Conservation (phyloP, 108 stramenopile species). For the Skeletonema costatum region DNA sequence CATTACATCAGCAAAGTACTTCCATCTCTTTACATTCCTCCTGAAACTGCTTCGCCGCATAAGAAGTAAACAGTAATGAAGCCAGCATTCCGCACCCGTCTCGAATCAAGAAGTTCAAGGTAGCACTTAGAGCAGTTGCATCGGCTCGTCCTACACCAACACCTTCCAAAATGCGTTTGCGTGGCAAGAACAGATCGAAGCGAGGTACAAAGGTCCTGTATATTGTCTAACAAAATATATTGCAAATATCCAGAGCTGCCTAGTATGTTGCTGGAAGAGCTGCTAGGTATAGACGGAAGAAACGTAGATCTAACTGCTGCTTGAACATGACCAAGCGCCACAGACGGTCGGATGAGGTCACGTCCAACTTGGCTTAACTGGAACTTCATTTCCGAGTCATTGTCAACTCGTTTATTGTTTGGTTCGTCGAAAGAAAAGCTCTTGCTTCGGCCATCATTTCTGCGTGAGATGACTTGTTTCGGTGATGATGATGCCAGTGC, state of each 20-base stretch:
- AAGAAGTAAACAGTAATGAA: conserved; percentile 72
- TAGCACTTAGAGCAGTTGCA: conserved; percentile 79
- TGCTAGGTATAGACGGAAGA: conserved; percentile 34
- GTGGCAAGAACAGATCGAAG: conserved; percentile 74
- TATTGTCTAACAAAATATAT: conserved; percentile 64
- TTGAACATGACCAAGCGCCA: conserved; percentile 9
- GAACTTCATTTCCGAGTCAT: background rate
- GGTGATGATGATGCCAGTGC: background rate
- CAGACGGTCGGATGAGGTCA: background rate
- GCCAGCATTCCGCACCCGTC: conserved; percentile 86
- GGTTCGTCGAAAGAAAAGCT: conserved; percentile 19
- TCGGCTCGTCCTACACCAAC: conserved; percentile 80
- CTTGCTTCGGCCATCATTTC: conserved; percentile 28
- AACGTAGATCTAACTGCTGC: conserved; percentile 51
- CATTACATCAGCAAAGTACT: conserved; percentile 80
- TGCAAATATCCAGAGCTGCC: conserved; percentile 55
- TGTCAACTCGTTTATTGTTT: background rate
- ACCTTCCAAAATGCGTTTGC: conserved; percentile 79
- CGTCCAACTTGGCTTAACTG: background rate
- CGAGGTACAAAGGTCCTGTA: conserved; percentile 80
- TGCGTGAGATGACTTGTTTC: conserved; percentile 23
- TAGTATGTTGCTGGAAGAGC: conserved; percentile 1
- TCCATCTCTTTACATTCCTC: conserved; percentile 79
- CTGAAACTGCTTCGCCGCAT: conserved; percentile 64
- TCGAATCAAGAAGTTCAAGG: conserved; percentile 79